These are phyloP conservation scores for Phytophthora europaea DNA, from an alignment of 352 stramenopile species.

Conservation along the genomic window DNA sequence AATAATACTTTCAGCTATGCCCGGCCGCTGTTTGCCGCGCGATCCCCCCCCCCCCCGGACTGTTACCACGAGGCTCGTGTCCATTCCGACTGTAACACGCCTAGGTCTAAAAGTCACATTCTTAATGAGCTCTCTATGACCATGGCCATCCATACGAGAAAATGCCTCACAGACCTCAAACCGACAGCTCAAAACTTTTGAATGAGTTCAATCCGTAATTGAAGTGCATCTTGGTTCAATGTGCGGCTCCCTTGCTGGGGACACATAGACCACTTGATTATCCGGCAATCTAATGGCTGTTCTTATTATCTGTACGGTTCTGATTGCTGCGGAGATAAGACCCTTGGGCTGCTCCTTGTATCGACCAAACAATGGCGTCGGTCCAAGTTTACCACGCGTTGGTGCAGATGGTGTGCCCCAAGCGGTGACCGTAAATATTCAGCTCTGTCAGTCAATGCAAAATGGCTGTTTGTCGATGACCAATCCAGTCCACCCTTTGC, in stretches of 20 bases:
- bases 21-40: too few species aligned
- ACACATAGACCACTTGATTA: background rate
- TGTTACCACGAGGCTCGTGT: too few species aligned
- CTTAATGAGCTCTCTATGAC: too few species aligned
- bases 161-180: too few species aligned
- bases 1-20: too few species aligned
- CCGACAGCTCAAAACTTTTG: too few species aligned
- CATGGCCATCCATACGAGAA: too few species aligned
- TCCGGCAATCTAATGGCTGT: background rate
- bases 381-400: background rate
- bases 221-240: background rate
- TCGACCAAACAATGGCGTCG: background rate
- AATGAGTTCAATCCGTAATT: too few species aligned
- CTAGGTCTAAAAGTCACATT: too few species aligned
- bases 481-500: background rate
- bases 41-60: too few species aligned
- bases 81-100: too few species aligned
- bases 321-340: slow-evolving; percentile 1
- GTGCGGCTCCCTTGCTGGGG: background rate
- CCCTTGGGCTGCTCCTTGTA: background rate
- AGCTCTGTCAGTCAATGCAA: background rate
- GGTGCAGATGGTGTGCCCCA: background rate
- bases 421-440: background rate
- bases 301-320: slow-evolving; percentile 1
- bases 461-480: background rate